Evolutionary conservation across 2,329 filamentous ascomycete genomes (phyloP).

Genomic region (Pseudocercospora fijiensis): DNA sequence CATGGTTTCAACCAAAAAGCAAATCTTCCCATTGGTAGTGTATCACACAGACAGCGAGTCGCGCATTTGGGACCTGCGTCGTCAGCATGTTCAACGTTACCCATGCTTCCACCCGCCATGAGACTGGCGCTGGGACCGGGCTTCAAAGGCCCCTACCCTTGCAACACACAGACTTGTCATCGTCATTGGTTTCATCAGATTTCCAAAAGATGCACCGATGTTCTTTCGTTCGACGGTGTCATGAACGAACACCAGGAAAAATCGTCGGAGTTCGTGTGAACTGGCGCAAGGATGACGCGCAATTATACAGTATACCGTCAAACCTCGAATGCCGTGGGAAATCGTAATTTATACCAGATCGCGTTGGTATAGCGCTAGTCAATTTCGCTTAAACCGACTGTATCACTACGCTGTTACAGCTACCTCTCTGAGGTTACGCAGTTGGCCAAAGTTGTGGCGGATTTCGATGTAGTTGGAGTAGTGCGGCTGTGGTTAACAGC

Average conservation of each 20-base stretch:
- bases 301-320: not conserved
- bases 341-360: not conserved
- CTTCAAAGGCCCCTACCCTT: not conserved
- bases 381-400: too few relatives aligned
- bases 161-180: not conserved
- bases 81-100: not conserved
- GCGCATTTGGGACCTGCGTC: constrained; percentile 13
- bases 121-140: not conserved
- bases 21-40: constrained; percentile 1
- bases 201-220: not conserved
- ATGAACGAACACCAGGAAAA: not conserved
- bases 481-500: not conserved
- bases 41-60: not conserved
- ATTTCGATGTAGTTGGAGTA: not conserved
- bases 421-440: not conserved
- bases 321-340: not conserved
- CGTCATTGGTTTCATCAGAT: not conserved
- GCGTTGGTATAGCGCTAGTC: too few relatives aligned
- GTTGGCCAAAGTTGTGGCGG: not conserved
- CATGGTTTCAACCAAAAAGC: not conserved
- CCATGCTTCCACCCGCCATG: not conserved
- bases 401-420: not conserved
- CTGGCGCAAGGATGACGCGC: not conserved
- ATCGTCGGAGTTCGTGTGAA: not conserved
- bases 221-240: not conserved